Percentiles rank a stretch among this genome's conserved stretches.
These are phyloP conservation scores for Rhynchosporium graminicola DNA, from an alignment of 2,329 filamentous ascomycete genomes.

Conservation along the genomic window DNA sequence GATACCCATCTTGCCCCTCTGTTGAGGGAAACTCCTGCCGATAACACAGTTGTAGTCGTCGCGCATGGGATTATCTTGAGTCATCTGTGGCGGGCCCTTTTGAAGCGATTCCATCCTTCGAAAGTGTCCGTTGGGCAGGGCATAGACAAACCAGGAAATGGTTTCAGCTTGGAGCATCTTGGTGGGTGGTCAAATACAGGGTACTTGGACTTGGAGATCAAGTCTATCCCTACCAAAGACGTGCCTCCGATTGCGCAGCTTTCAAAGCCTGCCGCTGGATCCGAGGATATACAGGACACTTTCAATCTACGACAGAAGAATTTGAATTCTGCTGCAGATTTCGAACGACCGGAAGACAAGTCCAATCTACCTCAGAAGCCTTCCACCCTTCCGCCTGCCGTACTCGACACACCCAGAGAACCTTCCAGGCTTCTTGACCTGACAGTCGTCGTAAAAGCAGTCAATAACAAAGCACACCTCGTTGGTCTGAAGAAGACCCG, in stretches of 20 bases:
- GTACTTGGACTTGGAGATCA: slow-evolving; percentile 45
- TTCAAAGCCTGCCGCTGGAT: background rate
- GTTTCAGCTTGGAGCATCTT: slow-evolving; percentile 50
- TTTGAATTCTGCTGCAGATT: background rate
- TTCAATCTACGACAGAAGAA: background rate
- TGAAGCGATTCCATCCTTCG: slow-evolving; percentile 51
- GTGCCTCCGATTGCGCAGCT: background rate
- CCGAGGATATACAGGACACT: too few species aligned
- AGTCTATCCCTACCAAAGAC: background rate
- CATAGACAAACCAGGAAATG: slow-evolving; percentile 42
- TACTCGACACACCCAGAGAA: background rate
- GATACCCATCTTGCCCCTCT: slow-evolving; percentile 62
- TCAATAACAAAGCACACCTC: slow-evolving; percentile 75
- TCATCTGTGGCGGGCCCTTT: slow-evolving; percentile 64
- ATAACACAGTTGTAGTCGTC: slow-evolving; percentile 63
- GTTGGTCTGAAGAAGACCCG: slow-evolving; percentile 73
- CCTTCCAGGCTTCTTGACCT: slow-evolving; percentile 41
- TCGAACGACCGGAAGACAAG: background rate
- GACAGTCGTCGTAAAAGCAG: slow-evolving; percentile 54
- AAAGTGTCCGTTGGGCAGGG: slow-evolving; percentile 43
- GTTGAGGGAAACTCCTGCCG: slow-evolving; percentile 36
- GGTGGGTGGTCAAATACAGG: slow-evolving; percentile 68
- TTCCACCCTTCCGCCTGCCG: background rate
- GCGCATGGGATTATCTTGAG: slow-evolving; percentile 83
- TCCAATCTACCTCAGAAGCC: slow-evolving; percentile 13